These are phyloP conservation scores for Spatholobus suberectus DNA, from an alignment of 306 rosid genomes.

Conservation along the genomic window DNA sequence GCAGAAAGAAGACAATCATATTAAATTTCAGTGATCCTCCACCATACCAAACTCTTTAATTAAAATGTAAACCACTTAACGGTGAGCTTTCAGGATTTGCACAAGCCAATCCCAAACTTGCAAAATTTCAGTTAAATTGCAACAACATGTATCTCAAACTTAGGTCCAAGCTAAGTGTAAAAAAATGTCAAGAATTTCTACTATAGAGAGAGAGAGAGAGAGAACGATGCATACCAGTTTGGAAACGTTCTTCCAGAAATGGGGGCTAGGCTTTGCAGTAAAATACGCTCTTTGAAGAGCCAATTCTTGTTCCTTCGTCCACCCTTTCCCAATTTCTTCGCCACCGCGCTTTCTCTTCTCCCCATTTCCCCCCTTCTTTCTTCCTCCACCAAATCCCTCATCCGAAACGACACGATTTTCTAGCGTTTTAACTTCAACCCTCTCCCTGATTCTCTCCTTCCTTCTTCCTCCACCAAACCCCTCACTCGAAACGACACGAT, in stretches of 20 bases:
- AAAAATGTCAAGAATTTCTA: no score
- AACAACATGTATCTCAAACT: background rate
- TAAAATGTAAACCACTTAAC: background rate
- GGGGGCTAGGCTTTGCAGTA: slow-evolving; percentile 73
- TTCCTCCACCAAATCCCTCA: background rate
- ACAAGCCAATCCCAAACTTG: background rate
- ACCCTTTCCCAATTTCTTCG: slow-evolving; percentile 48
- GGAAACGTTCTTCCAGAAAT: slow-evolving; percentile 93
- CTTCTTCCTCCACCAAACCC: background rate
- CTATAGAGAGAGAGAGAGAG: no score
- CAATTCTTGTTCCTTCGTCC: slow-evolving; percentile 82
- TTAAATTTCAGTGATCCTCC: background rate
- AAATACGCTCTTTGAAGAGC: slow-evolving; percentile 73
- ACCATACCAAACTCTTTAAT: background rate
- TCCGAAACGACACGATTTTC: background rate
- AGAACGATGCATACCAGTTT: slow-evolving; percentile 58
- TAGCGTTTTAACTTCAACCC: background rate
- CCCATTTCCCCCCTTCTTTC: slow-evolving; percentile 4
- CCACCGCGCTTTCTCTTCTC: slow-evolving; percentile 59
- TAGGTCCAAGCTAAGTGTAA: background rate
- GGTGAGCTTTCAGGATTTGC: background rate
- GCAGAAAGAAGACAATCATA: background rate
- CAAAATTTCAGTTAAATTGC: background rate
- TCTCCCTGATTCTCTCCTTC: background rate
- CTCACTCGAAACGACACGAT: background rate